phyloP scores from a whole-genome alignment of 129 eudicot species.

The Logfia minima region DNA sequence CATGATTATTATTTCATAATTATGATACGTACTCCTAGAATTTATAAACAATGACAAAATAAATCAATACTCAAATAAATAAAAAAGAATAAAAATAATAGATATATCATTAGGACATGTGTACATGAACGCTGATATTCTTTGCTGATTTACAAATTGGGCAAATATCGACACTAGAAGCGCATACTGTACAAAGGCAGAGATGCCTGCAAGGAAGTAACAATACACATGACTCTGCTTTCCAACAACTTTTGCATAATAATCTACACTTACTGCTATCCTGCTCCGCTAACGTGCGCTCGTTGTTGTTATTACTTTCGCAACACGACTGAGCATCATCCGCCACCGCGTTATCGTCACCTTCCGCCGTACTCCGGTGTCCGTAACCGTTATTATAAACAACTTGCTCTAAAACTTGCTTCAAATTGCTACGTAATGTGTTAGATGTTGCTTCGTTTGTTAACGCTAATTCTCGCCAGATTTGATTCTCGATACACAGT shows the following conservation, averaged over 20 bases:
- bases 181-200: slow-evolving; percentile 63
- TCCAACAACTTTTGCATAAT: slow-evolving; percentile 59
- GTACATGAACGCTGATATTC: slow-evolving; percentile 64
- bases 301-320: slow-evolving; percentile 44
- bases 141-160: slow-evolving; percentile 58
- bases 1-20: background rate
- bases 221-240: slow-evolving; percentile 62
- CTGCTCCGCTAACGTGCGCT: slow-evolving; percentile 11
- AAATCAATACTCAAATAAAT: too few species aligned
- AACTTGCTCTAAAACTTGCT: slow-evolving; percentile 49
- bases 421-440: slow-evolving; percentile 54
- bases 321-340: slow-evolving; percentile 70
- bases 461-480: slow-evolving; percentile 75
- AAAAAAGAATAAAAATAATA: too few species aligned
- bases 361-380: slow-evolving; percentile 11
- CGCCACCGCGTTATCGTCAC: slow-evolving; percentile 9
- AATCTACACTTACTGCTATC: slow-evolving; percentile 4
- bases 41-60: too few species aligned
- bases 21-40: background rate
- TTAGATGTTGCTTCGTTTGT: slow-evolving; percentile 76
- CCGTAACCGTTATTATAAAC: slow-evolving; percentile 18
- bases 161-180: slow-evolving; percentile 49
- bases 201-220: slow-evolving; percentile 80
- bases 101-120: slow-evolving; percentile 30
- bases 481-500: slow-evolving; percentile 53